A percentile compares a stretch with the other conserved stretches of the same genome.
phyloP scores from a whole-genome alignment of 139 green algal genomes.

The Ostreobium quekettii region DNA sequence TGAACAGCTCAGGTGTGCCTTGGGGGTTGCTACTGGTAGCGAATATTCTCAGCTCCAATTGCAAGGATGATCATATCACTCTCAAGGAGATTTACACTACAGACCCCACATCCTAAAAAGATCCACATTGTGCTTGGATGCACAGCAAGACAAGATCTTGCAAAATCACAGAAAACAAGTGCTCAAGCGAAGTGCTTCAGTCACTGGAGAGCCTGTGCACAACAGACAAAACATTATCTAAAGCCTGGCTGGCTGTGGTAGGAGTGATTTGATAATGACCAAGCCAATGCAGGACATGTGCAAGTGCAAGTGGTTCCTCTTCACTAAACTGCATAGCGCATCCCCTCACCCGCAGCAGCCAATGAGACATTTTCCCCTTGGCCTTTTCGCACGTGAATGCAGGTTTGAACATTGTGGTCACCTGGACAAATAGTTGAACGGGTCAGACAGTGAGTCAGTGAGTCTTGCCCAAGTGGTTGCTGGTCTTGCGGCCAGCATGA shows the following conservation, averaged over 20 bases:
- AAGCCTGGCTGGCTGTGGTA: too few species aligned
- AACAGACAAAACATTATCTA: too few species aligned
- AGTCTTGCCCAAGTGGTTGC: not conserved
- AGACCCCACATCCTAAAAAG: not conserved
- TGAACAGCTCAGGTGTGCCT: not conserved
- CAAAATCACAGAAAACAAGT: too few species aligned
- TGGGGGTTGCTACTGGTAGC: not conserved
- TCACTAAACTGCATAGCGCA: not conserved
- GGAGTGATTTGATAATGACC: too few species aligned
- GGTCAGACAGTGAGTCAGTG: not conserved
- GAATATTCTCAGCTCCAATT: not conserved
- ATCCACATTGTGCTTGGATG: not conserved
- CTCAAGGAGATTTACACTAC: not conserved
- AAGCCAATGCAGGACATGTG: too few species aligned
- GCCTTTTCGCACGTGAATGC: not conserved
- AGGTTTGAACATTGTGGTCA: constrained; percentile 12
- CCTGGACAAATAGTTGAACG: not conserved
- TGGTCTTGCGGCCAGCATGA: too few species aligned
- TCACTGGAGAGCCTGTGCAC: too few species aligned
- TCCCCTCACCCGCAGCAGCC: not conserved
- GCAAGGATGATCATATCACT: not conserved
- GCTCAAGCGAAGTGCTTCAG: too few species aligned
- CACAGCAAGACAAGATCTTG: too few species aligned
- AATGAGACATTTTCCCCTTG: constrained; percentile 9
- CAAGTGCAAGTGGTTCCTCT: too few species aligned